These are phyloP conservation scores for Brettanomyces sp. DNA, from an alignment of 805 yeast species.

Conservation along the genomic window DNA sequence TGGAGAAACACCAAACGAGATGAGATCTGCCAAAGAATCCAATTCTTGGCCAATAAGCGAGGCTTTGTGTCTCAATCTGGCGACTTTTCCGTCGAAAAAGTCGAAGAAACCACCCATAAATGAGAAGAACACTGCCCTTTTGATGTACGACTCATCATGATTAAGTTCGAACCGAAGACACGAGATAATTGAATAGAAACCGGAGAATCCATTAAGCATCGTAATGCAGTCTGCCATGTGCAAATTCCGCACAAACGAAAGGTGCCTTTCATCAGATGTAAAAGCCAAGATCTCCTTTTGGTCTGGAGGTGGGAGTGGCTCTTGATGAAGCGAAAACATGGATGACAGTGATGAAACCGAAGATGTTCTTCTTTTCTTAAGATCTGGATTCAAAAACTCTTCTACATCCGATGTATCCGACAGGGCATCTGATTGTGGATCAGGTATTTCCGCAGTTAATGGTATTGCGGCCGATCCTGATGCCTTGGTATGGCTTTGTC, in stretches of 20 bases:
- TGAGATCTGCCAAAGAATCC: slow-evolving; percentile 91
- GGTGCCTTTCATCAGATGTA: slow-evolving; percentile 75
- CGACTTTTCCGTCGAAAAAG: slow-evolving; percentile 95
- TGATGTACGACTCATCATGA: slow-evolving; percentile 58
- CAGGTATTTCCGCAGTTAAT: not conserved
- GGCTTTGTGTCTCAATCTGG: slow-evolving; percentile 84
- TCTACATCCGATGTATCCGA: slow-evolving; percentile 13
- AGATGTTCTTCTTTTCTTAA: slow-evolving; percentile 22
- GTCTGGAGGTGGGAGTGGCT: slow-evolving; percentile 69
- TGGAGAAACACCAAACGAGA: slow-evolving; percentile 94
- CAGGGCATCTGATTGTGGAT: not conserved
- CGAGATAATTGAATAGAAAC: slow-evolving; percentile 82
- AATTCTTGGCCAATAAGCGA: slow-evolving; percentile 95
- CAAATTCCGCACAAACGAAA: slow-evolving; percentile 74
- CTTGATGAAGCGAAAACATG: slow-evolving; percentile 42
- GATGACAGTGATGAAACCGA: slow-evolving; percentile 21
- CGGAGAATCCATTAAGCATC: slow-evolving; percentile 85
- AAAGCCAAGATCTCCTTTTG: slow-evolving; percentile 70
- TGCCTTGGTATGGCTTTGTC: no score
- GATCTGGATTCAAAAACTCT: slow-evolving; percentile 6
- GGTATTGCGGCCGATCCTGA: no score
- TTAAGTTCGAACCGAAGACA: slow-evolving; percentile 75
- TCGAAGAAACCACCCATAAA: slow-evolving; percentile 91
- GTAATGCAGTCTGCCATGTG: slow-evolving; percentile 97
- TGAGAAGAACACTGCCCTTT: slow-evolving; percentile 81